Conservation (phyloP, 2,329 filamentous ascomycete genomes). For the Aphanocladium album region DNA sequence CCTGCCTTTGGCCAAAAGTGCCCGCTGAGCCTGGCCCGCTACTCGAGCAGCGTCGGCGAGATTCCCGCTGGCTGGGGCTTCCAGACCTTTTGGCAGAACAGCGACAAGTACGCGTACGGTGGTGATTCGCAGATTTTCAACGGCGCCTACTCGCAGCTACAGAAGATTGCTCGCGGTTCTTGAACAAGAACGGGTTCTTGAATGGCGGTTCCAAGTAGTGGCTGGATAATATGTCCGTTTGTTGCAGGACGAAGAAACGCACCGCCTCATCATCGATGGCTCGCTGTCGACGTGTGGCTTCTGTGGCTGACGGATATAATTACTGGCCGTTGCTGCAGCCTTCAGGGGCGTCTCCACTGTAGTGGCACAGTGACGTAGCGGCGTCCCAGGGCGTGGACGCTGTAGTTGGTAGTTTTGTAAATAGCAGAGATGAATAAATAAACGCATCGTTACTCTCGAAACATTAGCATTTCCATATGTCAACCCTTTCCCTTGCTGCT, state of each 20-base stretch:
- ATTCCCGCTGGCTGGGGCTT: slow-evolving; percentile 47
- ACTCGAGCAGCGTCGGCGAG: slow-evolving; percentile 34
- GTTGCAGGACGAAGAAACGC: not conserved
- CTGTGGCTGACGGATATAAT: not conserved
- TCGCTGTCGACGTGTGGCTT: not conserved
- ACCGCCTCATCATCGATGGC: not conserved
- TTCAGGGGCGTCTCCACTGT: not conserved
- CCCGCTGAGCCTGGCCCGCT: slow-evolving; percentile 45
- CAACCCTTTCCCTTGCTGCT: too few species aligned
- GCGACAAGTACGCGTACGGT: slow-evolving; percentile 16
- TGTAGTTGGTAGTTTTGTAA: not conserved
- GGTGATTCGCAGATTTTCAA: slow-evolving; percentile 21
- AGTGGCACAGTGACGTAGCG: not conserved
- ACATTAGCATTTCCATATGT: too few species aligned
- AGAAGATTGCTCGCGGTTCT: slow-evolving; percentile 18
- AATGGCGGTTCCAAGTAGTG: too few species aligned
- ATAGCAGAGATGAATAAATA: not conserved
- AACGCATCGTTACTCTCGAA: not conserved
- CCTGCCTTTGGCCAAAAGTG: slow-evolving; percentile 39
- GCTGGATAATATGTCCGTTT: not conserved
- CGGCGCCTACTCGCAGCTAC: slow-evolving; percentile 17
- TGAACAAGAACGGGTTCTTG: too few species aligned
- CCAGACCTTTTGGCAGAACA: slow-evolving; percentile 44
- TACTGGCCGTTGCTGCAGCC: not conserved
- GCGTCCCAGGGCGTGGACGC: not conserved